Base-by-base conservation (phyloP, 2,329 filamentous ascomycete species). In the Colletotrichum liriopes region DNA sequence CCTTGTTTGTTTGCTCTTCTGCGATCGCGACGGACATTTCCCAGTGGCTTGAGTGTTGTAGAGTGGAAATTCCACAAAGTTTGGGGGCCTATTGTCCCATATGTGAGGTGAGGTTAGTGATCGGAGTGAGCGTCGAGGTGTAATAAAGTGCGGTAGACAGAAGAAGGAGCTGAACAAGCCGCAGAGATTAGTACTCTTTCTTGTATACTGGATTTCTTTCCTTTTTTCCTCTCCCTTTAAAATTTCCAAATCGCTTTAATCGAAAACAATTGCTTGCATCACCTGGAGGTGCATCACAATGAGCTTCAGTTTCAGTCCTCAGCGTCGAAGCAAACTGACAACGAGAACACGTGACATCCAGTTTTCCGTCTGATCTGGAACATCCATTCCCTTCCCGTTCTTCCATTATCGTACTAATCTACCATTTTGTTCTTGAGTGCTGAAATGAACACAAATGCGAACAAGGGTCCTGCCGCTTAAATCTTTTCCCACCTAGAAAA, bases 281-380 rank as follows among this genome's bases (percentile, higher is more conserved):
- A 52, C 16, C 12, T 29, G 5, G 26, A 12, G 12, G 23, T 18
- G 26, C 16, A 18, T 32, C 14, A 18, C 49, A 3, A 0, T 7
- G 18, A 9, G 18, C 18, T 51, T 51, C 23, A 26, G 9, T 5
- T 26, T n/a, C 23, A 5, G 23, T 51, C 45, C 26, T 51, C 20
- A 26, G 23, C 12, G n/a, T 23, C 9, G 12, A 16, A 29, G 23
- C 11, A 29, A 51, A 29, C 23, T 2, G 5, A n/a, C 3, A 11
- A 49, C 12, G 47, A 26, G 23, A 26, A 8, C 20, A 23, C n/a
- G 8, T n/a, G n/a, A 49, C n/a, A 6, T 47, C n/a, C 6, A 6
- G 3, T 8, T 5, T n/a, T n/a, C 0, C 23, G 11, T 7, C n/a
- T 2, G 16, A 6, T 8, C 2, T 2, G 1, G 16, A 2, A 3